Evolutionary conservation across 179 eudicot species (phyloP), one percentile per base, ranked within the genome.

Genomic region (Dionaea muscipula): DNA sequence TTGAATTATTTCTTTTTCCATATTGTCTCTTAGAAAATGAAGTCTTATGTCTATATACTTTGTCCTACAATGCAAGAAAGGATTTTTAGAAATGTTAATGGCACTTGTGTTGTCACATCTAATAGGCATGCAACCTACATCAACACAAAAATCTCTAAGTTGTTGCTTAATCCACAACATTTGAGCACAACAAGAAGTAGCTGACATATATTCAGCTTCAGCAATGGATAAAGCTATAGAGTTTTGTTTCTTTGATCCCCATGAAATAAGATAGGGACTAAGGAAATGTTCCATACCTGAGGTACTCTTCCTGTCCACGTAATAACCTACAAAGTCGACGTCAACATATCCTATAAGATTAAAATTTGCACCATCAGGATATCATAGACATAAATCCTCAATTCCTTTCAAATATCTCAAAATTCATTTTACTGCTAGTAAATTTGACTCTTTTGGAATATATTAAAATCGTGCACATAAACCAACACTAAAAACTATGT

Each of bases 391-490:
- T 0, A 60, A 4, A 10, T 60, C 16, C 0, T 47, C 4, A 17
- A 19, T 21, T 1, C 31, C 54, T 2, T 35, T 33, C 10, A 59
- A 17, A 11, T 39, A 37, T 23, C 47, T 55, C 1, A 22, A 36
- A 2, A 17, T 52, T 1, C 38, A 26, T 28, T 52, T 52, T 12
- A 52, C 22, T 3, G 19, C 24, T 14, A 26, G 7, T 4, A 52
- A 8, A 16, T 52, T 37, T 0, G 51, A 57, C 24, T 57, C 51
- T 12, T 45, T 57, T 0, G 41, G 61, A 2, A 6, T 43, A 4
- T 38, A 26, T 27, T 57, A 51, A 20, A 57, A 57, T 11, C n/a
- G 24, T 9, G 37, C 61, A 58, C 51, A 43, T 0, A 57, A 13
- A 26, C 51, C 10, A 1, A 57, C 59, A 15, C 10, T 16, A 38